Percentiles rank a stretch among this genome's conserved stretches.
Conservation (phyloP, 805 yeast genomes). For the Zygosaccharomyces siamensis region DNA sequence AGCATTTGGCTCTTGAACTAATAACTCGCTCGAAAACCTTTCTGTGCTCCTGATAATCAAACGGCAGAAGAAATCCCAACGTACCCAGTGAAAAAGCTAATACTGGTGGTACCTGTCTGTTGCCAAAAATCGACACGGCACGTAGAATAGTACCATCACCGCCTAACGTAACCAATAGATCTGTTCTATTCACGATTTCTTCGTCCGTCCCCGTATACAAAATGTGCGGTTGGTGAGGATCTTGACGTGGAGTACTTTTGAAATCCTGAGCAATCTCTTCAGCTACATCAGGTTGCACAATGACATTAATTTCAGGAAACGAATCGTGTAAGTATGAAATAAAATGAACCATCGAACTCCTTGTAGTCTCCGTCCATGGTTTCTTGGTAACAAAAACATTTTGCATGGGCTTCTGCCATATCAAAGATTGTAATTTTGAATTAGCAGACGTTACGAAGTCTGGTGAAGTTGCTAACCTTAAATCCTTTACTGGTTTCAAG, state of each 20-base stretch:
- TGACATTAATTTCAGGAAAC: conserved; percentile 69
- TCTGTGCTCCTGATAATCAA: conserved; percentile 60
- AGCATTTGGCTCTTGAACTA: conserved; percentile 61
- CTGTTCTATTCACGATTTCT: conserved; percentile 63
- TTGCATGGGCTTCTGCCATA: conserved; percentile 69
- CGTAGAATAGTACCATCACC: conserved; percentile 93
- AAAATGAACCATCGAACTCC: conserved; percentile 61
- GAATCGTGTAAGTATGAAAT: conserved; percentile 53
- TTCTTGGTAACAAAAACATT: conserved; percentile 81
- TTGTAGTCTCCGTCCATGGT: conserved; percentile 66
- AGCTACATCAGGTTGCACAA: conserved; percentile 70
- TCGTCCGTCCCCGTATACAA: conserved; percentile 55
- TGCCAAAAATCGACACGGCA: conserved; percentile 74
- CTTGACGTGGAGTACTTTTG: conserved; percentile 24
- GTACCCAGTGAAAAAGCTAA: conserved; percentile 87
- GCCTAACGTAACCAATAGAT: conserved; percentile 81
- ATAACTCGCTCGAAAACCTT: conserved; percentile 63
- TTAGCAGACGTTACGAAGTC: conserved; percentile 51
- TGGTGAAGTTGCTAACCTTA: conserved; percentile 39
- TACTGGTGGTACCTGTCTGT: conserved; percentile 77
- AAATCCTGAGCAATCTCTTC: conserved; percentile 50
- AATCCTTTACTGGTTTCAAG: conserved; percentile 29
- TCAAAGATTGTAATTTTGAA: conserved; percentile 56
- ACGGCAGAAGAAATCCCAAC: conserved; percentile 82
- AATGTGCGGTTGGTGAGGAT: conserved; percentile 35